Evolutionary conservation across 352 stramenopile genomes (phyloP).

Genomic region (Globisporangium polare): DNA sequence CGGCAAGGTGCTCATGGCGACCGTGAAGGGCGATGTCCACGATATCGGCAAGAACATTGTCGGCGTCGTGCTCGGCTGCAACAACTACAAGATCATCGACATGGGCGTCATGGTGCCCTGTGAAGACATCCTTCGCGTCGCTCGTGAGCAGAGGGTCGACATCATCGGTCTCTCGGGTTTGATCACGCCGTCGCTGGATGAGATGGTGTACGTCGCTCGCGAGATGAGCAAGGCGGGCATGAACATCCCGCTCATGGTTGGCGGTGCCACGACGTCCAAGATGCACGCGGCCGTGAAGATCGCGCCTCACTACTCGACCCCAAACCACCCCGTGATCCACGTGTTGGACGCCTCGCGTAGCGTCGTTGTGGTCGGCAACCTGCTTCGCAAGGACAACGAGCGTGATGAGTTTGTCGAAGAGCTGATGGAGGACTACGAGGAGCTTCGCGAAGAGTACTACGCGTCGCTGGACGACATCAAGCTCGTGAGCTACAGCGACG

Average conservation of each 20-base stretch:
- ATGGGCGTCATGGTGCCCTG: conserved; percentile 97
- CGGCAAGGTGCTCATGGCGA: conserved; percentile 96
- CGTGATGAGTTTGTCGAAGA: conserved; percentile 93
- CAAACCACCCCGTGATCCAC: conserved; percentile 96
- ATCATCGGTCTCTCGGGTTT: conserved; percentile 96
- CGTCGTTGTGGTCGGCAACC: conserved; percentile 93
- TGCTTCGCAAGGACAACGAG: conserved; percentile 90
- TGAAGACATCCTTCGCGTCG: conserved; percentile 70
- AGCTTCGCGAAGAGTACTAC: conserved; percentile 87
- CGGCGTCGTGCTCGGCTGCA: conserved; percentile 96
- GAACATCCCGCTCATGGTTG: conserved; percentile 95
- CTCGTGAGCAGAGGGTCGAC: conserved; percentile 88
- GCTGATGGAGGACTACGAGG: conserved; percentile 92
- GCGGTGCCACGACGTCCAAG: conserved; percentile 95
- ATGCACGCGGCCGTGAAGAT: conserved; percentile 99
- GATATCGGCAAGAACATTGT: conserved; percentile 99
- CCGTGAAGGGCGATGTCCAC: conserved; percentile 98
- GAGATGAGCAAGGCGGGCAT: conserved; percentile 93
- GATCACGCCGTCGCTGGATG: conserved; percentile 97
- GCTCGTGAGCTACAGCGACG: conserved; percentile 41
- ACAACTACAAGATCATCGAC: conserved; percentile 98
- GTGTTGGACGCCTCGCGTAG: conserved; percentile 96
- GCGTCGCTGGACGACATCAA: conserved; percentile 74
- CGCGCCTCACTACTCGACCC: conserved; percentile 92
- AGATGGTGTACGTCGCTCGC: conserved; percentile 98